These are phyloP conservation scores for Bromus sterilis DNA, from an alignment of 176 grass and related monocot species.

Conservation along the genomic window DNA sequence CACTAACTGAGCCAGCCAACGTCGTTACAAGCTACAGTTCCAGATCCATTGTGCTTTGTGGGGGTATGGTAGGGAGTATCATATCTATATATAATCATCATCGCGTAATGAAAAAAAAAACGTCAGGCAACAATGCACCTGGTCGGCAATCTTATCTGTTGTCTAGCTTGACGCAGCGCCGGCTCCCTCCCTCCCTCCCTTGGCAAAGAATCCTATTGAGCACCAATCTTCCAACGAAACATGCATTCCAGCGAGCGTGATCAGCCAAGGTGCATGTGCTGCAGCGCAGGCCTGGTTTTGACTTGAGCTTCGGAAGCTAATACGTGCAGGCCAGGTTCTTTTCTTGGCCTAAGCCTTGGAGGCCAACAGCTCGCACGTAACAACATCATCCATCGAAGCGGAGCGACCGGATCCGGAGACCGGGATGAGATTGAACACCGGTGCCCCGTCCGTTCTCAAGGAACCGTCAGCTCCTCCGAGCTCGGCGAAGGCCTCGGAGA, in stretches of 20 bases:
- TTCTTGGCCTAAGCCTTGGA: slow-evolving; percentile 42
- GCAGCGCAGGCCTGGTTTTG: neutral
- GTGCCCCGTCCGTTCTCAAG: neutral
- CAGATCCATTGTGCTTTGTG: neutral
- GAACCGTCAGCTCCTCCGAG: slow-evolving; percentile 13
- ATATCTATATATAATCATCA: neutral
- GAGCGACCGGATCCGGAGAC: slow-evolving; percentile 60
- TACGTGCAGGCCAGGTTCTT: neutral
- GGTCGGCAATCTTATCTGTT: neutral
- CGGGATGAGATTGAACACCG: slow-evolving; percentile 62
- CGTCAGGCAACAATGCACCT: neutral
- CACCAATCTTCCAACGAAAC: neutral
- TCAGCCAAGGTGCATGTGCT: neutral
- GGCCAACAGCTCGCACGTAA: slow-evolving; percentile 77
- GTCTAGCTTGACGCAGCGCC: neutral
- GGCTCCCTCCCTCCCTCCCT: too few relatives aligned
- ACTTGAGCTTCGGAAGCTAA: neutral
- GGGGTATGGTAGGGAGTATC: neutral
- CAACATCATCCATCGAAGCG: slow-evolving; percentile 33
- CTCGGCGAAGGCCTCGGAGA: slow-evolving; percentile 41
- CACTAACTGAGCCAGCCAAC: neutral
- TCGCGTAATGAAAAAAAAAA: too few relatives aligned
- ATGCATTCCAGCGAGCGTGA: neutral
- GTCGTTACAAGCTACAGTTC: neutral
- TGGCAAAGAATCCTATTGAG: neutral